A percentile compares a stretch with the other conserved stretches of the same genome.
phyloP scores from a whole-genome alignment of 495 filamentous ascomycete genomes.

The Astrothelium subdiscretum region DNA sequence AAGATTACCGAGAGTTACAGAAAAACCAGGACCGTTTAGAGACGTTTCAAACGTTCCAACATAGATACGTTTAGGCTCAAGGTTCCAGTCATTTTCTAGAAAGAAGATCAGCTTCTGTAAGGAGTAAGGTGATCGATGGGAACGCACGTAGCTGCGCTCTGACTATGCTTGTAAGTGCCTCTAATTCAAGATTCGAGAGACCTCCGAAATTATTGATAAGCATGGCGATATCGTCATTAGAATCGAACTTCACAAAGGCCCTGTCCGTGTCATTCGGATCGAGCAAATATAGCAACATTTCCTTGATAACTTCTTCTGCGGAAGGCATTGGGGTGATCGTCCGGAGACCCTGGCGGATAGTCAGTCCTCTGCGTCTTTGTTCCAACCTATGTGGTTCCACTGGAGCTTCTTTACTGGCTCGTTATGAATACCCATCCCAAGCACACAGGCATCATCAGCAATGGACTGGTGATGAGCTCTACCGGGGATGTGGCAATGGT shows the following conservation, averaged over 20 bases:
- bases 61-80: slow-evolving; percentile 28
- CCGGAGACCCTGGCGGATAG: slow-evolving; percentile 31
- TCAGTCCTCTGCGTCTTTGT: too few relatives aligned
- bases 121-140: not conserved
- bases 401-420: slow-evolving; percentile 32
- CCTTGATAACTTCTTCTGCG: slow-evolving; percentile 40
- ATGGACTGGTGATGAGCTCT: slow-evolving; percentile 43
- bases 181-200: slow-evolving; percentile 49
- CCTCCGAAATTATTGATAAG: slow-evolving; percentile 54
- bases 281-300: slow-evolving; percentile 42
- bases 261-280: slow-evolving; percentile 44
- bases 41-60: slow-evolving; percentile 46
- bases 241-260: slow-evolving; percentile 45
- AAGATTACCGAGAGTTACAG: slow-evolving; percentile 46
- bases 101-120: not conserved
- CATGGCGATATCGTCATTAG: slow-evolving; percentile 42
- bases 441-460: slow-evolving; percentile 37
- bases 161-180: slow-evolving; percentile 42
- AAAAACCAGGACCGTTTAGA: slow-evolving; percentile 51
- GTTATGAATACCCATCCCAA: slow-evolving; percentile 53
- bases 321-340: slow-evolving; percentile 44
- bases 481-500: slow-evolving; percentile 54
- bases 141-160: slow-evolving; percentile 36
- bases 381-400: not conserved
- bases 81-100: slow-evolving; percentile 35